Evolutionary conservation across 148 eudicot genomes (phyloP), one percentile per base, ranked within the genome.

Genomic region (Arctostaphylos glauca): DNA sequence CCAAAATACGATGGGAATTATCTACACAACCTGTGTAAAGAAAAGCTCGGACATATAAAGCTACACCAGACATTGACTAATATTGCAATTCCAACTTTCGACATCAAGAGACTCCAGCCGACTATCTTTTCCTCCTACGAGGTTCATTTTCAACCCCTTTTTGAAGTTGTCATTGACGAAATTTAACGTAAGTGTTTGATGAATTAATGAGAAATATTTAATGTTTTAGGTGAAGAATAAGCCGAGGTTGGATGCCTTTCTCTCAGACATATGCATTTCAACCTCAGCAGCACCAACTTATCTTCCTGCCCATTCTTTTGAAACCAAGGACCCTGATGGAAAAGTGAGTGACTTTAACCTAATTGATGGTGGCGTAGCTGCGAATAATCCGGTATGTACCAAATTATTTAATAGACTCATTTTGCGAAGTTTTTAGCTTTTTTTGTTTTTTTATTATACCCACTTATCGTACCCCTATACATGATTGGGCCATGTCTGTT

Each of bases 1-100:
- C 80, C 84, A 48, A 82, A 82, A 49, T 74, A 82, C 3, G 74
- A 75, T 75, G 84, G 84, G 48, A n/a, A 59, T 25, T 82, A 74
- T 74, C 84, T 74, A 19, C 84, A 75, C 46, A 48, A 0, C 23
- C 1, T 82, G 13, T 4, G 15, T 18, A 59, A 62, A 23, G 80
- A 82, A 60, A 82, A 74, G 60, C 74, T 74, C 31, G 68, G 80
- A 59, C 48, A 59, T 5, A 60, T 25, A 7, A 23, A 14, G 23
- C 53, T 82, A 18, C 77, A 82, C 55, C 73, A 82, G 5, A 49
- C 80, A 5, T 38, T 75, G 73, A 82, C 84, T 2, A 82, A 82
- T 60, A 19, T 82, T 6, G 80, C 53, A 16, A 82, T 74, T 10
- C 84, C 84, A 23, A 82, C 77, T 82, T 74, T 82, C 9, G 84